Conservation (phyloP, 352 stramenopile species). For the Pythium pyrilobum region DNA sequence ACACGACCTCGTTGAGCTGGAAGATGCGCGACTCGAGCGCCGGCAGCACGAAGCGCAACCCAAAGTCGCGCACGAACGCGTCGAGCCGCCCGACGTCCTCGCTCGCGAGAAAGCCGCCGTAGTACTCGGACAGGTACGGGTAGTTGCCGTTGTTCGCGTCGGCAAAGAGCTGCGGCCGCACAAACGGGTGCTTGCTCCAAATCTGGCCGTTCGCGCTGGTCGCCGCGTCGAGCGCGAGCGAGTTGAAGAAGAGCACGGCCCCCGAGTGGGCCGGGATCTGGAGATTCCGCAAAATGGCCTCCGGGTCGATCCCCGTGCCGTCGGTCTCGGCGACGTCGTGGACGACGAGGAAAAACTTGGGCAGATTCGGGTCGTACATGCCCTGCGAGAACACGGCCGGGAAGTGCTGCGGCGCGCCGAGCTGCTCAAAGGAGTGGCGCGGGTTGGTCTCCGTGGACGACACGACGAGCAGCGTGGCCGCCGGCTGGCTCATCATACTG, state of each 20-base stretch:
- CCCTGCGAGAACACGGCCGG: slow-evolving; percentile 62
- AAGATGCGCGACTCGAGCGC: slow-evolving; percentile 80
- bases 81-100: slow-evolving; percentile 62
- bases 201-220: slow-evolving; percentile 23
- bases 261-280: slow-evolving; percentile 43
- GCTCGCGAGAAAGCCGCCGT: slow-evolving; percentile 49
- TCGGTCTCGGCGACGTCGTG: slow-evolving; percentile 80
- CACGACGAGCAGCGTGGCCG: slow-evolving; percentile 70
- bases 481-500: slow-evolving; percentile 66
- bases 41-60: slow-evolving; percentile 69
- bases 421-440: slow-evolving; percentile 67
- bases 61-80: slow-evolving; percentile 75
- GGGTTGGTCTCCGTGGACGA: slow-evolving; percentile 81
- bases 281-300: slow-evolving; percentile 69
- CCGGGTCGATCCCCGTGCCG: slow-evolving; percentile 72
- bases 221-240: slow-evolving; percentile 27
- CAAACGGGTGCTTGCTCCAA: slow-evolving; percentile 59
- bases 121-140: slow-evolving; percentile 20
- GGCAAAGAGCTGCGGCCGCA: slow-evolving; percentile 46
- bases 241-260: slow-evolving; percentile 69
- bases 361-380: slow-evolving; percentile 72
- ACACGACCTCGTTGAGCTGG: slow-evolving; percentile 85
- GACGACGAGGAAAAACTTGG: slow-evolving; percentile 87
- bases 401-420: slow-evolving; percentile 40
- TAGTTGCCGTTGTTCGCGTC: slow-evolving; percentile 27